Evolutionary conservation across 331 rosid genomes (phyloP).

Genomic region (Erythrophleum ivorense): DNA sequence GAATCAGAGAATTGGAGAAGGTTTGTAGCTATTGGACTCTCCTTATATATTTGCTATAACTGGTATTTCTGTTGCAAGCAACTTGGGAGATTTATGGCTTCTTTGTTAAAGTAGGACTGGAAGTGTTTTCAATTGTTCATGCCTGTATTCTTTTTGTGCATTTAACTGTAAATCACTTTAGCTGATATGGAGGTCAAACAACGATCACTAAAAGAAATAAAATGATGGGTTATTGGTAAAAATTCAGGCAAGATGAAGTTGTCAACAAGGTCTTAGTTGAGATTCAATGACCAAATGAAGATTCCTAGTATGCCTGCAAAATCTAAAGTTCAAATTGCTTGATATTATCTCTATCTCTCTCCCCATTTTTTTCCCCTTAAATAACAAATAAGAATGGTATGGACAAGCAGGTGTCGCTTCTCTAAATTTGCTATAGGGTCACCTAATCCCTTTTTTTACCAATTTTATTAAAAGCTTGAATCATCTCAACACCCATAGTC

Average conservation of each 20-base stretch:
- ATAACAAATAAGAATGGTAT: neutral
- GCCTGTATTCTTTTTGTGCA: neutral
- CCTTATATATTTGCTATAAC: constrained; percentile 18
- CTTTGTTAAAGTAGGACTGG: neutral
- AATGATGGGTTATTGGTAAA: neutral
- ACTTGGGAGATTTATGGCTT: neutral
- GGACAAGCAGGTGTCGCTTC: neutral
- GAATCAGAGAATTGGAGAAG: constrained; percentile 80
- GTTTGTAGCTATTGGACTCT: constrained; percentile 45
- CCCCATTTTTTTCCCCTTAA: no score
- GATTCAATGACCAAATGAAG: neutral
- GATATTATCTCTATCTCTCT: neutral
- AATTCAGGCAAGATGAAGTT: neutral
- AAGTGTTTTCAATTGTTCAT: neutral
- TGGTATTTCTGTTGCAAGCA: constrained; percentile 21
- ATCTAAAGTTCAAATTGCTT: neutral
- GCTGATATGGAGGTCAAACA: neutral
- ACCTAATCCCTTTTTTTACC: no score
- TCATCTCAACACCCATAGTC: no score
- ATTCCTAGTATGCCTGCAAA: neutral
- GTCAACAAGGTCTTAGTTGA: neutral
- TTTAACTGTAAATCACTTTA: neutral
- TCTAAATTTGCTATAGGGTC: neutral
- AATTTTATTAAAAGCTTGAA: no score
- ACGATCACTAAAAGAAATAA: neutral